These are phyloP conservation scores for Syncephalastrum monosporum DNA, from an alignment of 371 early-diverging fungal genomes.

Conservation along the genomic window DNA sequence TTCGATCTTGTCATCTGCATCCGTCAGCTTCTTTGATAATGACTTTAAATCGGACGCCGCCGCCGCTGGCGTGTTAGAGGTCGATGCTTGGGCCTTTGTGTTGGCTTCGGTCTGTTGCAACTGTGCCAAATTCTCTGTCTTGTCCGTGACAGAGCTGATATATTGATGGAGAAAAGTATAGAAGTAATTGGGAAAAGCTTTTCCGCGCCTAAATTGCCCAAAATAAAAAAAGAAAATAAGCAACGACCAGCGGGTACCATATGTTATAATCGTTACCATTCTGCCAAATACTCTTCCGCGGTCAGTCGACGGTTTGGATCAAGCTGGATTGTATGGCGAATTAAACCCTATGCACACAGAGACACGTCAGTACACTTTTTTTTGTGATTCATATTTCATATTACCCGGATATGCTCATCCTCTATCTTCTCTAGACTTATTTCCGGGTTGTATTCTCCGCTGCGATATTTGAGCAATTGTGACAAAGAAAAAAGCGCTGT, in stretches of 20 bases:
- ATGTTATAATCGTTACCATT: conserved; percentile 55
- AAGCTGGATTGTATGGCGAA: conserved; percentile 84
- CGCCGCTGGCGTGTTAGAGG: too few species aligned
- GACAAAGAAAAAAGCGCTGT: conserved; percentile 86
- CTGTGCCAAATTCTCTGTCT: conserved; percentile 26
- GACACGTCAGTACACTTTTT: not conserved
- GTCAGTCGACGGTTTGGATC: conserved; percentile 72
- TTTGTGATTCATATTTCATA: not conserved
- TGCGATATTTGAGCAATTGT: conserved; percentile 85
- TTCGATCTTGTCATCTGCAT: conserved; percentile 80
- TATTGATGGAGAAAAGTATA: conserved; percentile 79
- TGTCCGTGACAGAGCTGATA: conserved; percentile 68
- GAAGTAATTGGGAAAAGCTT: conserved; percentile 77
- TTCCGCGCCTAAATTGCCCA: conserved; percentile 58
- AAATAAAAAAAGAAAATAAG: not conserved
- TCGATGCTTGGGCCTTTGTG: too few species aligned
- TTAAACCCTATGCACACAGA: conserved; percentile 49
- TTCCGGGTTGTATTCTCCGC: conserved; percentile 72
- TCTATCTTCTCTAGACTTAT: conserved; percentile 76
- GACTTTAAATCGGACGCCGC: too few species aligned
- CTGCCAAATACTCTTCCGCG: conserved; percentile 68
- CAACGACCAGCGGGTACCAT: too few species aligned
- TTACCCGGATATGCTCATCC: conserved; percentile 73
- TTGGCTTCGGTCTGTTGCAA: too few species aligned
- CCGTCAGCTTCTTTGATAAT: conserved; percentile 30